A percentile compares a stretch with the other conserved stretches of the same genome.
phyloP scores from a whole-genome alignment of 2,329 filamentous ascomycete species.

The Verticillium klebahnii region DNA sequence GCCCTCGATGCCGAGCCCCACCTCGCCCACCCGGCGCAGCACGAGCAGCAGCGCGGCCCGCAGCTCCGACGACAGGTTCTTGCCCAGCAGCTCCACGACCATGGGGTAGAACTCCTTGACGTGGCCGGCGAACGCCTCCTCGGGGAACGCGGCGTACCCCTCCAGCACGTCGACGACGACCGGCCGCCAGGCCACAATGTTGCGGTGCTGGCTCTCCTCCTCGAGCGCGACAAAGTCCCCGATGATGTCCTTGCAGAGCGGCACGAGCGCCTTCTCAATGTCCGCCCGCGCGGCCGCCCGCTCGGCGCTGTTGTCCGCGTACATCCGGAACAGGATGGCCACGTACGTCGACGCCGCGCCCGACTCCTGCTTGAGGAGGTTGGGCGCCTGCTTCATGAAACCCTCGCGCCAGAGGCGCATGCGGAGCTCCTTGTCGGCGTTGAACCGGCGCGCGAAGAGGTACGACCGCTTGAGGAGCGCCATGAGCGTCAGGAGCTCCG shows the following conservation, averaged over 20 bases:
- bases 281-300: constrained; percentile 73
- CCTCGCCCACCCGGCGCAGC: constrained; percentile 78
- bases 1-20: constrained; percentile 53
- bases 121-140: constrained; percentile 73
- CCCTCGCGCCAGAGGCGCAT: constrained; percentile 95
- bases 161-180: constrained; percentile 97
- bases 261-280: constrained; percentile 87
- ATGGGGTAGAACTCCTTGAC: constrained; percentile 82
- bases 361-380: constrained; percentile 93
- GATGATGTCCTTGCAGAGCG: constrained; percentile 92
- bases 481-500: constrained; percentile 89
- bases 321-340: constrained; percentile 95
- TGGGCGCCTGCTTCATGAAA: constrained; percentile 99
- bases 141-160: constrained; percentile 81
- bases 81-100: constrained; percentile 73
- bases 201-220: constrained; percentile 93
- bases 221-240: constrained; percentile 79
- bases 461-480: constrained; percentile 91
- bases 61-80: constrained; percentile 77
- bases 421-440: constrained; percentile 91
- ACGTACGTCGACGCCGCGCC: constrained; percentile 93
- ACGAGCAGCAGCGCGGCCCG: constrained; percentile 73
- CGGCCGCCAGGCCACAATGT: constrained; percentile 94
- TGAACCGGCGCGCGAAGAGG: constrained; percentile 95
- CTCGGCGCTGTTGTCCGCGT: constrained; percentile 81